Evolutionary conservation across 352 stramenopile species (phyloP).

Genomic region (Pythium aristosporum): DNA sequence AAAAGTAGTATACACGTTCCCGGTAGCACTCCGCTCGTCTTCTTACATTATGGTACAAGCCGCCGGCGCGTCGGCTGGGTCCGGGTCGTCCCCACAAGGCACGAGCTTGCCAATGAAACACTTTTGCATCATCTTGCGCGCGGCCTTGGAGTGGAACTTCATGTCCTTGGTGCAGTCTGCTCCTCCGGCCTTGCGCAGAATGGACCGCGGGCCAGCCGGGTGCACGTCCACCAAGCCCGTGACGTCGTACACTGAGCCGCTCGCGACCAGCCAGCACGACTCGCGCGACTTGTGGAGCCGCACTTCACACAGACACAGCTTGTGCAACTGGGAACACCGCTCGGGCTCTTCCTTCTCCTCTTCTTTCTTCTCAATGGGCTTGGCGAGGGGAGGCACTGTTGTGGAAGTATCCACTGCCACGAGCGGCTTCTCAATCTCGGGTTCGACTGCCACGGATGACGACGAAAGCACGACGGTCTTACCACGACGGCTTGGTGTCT

Average conservation of each 20-base stretch:
- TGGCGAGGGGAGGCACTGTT: neutral
- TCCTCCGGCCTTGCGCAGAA: slow-evolving; percentile 79
- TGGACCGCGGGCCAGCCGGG: slow-evolving; percentile 72
- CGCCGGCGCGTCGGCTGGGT: slow-evolving; percentile 28
- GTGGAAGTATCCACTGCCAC: neutral
- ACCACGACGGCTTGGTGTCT: slow-evolving; percentile 20
- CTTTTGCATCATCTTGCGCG: slow-evolving; percentile 75
- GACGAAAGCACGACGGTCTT: slow-evolving; percentile 21
- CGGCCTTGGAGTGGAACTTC: slow-evolving; percentile 80
- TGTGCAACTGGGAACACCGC: slow-evolving; percentile 59
- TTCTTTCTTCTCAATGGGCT: neutral
- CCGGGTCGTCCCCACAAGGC: slow-evolving; percentile 49
- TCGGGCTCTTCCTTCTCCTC: neutral
- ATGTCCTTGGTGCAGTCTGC: slow-evolving; percentile 75
- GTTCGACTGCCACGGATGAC: neutral
- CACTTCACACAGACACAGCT: slow-evolving; percentile 80
- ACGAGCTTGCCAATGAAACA: slow-evolving; percentile 79
- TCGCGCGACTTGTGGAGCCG: slow-evolving; percentile 85
- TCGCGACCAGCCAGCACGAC: slow-evolving; percentile 96
- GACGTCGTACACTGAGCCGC: slow-evolving; percentile 82
- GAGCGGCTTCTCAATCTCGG: slow-evolving; percentile 3
- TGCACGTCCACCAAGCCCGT: slow-evolving; percentile 74
- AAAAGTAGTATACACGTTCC: neutral
- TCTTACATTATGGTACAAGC: slow-evolving; percentile 77
- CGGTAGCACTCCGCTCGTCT: neutral